Evolutionary conservation across 306 rosid species (phyloP).

Genomic region (Prunus mume): DNA sequence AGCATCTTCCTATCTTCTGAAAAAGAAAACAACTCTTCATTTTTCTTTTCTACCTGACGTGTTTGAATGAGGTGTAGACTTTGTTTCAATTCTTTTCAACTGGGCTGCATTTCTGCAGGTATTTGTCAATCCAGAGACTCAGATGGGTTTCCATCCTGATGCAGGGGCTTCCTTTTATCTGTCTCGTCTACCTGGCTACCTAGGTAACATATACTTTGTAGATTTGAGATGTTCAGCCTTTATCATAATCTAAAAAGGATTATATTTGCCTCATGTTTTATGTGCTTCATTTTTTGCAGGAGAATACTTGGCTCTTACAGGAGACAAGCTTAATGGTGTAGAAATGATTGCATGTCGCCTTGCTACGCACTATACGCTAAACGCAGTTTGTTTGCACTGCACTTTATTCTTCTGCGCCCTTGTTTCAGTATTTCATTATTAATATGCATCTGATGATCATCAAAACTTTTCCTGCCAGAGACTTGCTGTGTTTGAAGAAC

Average conservation of each 20-base stretch:
- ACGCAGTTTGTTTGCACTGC: constrained; percentile 54
- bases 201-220: constrained; percentile 47
- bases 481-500: constrained; percentile 77
- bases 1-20: not conserved
- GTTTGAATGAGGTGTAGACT: not conserved
- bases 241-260: constrained; percentile 10
- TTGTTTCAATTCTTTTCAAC: not conserved
- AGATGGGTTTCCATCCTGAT: constrained; percentile 96
- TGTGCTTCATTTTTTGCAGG: constrained; percentile 45
- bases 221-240: not conserved
- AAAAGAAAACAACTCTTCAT: not conserved
- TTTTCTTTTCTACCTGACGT: not conserved
- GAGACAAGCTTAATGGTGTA: constrained; percentile 92
- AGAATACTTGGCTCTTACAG: constrained; percentile 94
- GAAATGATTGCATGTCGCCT: constrained; percentile 96
- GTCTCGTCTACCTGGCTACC: constrained; percentile 92
- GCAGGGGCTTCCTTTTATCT: constrained; percentile 94
- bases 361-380: constrained; percentile 76
- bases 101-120: constrained; percentile 42
- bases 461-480: constrained; percentile 49
- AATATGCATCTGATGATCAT: constrained; percentile 14
- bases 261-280: not conserved
- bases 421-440: constrained; percentile 16
- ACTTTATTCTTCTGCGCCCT: constrained; percentile 7
- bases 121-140: constrained; percentile 86